Evolutionary conservation across 1,284 basidiomycete genomes (phyloP).

Genomic region (Naganishia liquefaciens): DNA sequence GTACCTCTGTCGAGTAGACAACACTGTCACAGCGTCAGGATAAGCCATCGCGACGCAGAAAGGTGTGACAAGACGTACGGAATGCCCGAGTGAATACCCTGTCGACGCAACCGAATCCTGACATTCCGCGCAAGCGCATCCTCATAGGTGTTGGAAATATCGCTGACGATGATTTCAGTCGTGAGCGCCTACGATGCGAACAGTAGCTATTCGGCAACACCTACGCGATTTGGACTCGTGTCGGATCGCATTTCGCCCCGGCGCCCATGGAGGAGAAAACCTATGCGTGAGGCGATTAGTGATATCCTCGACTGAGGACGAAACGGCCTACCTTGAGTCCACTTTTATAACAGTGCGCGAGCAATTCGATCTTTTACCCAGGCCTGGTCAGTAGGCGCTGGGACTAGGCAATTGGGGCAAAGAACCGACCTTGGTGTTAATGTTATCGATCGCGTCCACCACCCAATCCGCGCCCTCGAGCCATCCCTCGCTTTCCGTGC

Average conservation of each 20-base stretch:
- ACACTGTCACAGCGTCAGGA: constrained; percentile 55
- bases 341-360: constrained; percentile 76
- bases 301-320: too few species aligned
- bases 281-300: constrained; percentile 47
- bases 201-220: constrained; percentile 22
- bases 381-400: constrained; percentile 64
- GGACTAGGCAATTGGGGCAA: background rate
- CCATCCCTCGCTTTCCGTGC: constrained; percentile 64
- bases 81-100: constrained; percentile 71
- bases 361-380: constrained; percentile 64
- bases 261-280: constrained; percentile 98
- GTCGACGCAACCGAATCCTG: constrained; percentile 71
- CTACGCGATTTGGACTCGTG: constrained; percentile 80
- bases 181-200: background rate
- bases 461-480: constrained; percentile 87
- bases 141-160: constrained; percentile 89
- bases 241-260: constrained; percentile 94
- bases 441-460: constrained; percentile 94
- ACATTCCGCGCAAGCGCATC: constrained; percentile 93
- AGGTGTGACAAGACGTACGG: constrained; percentile 55
- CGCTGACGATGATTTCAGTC: constrained; percentile 56
- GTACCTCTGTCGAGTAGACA: constrained; percentile 95
- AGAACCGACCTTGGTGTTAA: constrained; percentile 70
- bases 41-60: background rate
- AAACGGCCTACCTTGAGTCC: constrained; percentile 63